Conservation (phyloP, 148 eudicot genomes). For the Nepenthes mirabilis region DNA sequence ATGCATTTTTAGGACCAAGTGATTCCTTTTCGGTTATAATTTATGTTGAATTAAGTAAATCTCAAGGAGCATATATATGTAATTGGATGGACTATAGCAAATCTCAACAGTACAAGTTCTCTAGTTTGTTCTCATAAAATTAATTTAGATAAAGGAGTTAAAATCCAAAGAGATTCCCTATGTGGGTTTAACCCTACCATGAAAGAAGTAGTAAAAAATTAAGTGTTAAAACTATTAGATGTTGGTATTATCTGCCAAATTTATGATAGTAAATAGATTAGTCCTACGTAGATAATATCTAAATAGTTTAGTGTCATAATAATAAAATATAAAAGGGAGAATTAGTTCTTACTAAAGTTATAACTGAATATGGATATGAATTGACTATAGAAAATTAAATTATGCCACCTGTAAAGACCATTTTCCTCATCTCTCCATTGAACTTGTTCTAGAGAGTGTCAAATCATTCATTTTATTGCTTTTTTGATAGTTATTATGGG, state of each 20-base stretch:
- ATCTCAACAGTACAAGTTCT: neutral
- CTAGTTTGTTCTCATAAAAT: neutral
- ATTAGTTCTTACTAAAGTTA: neutral
- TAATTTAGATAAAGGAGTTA: neutral
- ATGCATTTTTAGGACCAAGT: too few relatives aligned
- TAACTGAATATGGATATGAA: neutral
- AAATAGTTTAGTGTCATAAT: neutral
- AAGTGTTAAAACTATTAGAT: neutral
- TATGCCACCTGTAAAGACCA: neutral
- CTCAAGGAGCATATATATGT: neutral
- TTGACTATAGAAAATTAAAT: neutral
- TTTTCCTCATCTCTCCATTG: neutral
- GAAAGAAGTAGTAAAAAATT: neutral
- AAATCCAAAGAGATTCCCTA: neutral
- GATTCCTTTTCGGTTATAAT: too few relatives aligned
- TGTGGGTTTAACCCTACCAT: neutral
- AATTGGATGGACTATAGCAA: neutral
- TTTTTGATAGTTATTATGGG: slow-evolving; percentile 4
- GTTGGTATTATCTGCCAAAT: neutral
- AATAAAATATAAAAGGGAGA: neutral
- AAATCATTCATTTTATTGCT: neutral
- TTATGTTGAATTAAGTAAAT: too few relatives aligned
- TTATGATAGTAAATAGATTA: neutral
- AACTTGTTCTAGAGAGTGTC: neutral
- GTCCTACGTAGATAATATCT: neutral